Conservation (phyloP, 2,329 filamentous ascomycete species). For the Fusarium brevicatenulatum region DNA sequence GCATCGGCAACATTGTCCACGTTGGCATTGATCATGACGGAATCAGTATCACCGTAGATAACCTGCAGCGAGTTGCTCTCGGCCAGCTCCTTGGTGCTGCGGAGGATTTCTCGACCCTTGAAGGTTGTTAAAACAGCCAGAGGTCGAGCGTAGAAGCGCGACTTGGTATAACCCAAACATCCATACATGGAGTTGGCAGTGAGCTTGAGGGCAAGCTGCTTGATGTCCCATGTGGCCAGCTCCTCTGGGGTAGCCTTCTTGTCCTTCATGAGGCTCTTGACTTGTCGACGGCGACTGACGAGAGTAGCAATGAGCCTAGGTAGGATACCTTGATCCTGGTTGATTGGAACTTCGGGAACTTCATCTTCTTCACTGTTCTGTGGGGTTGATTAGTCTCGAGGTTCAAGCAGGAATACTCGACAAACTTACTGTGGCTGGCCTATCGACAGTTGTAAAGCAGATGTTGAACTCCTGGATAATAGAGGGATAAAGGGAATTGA, state of each 20-base stretch:
- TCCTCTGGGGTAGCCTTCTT: conserved; percentile 87
- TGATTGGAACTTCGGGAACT: conserved; percentile 85
- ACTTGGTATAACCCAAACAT: conserved; percentile 95
- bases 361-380: conserved; percentile 79
- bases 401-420: not conserved
- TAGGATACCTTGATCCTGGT: conserved; percentile 84
- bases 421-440: conserved; percentile 72
- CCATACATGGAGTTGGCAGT: conserved; percentile 99
- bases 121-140: conserved; percentile 95
- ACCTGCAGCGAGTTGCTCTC: conserved; percentile 92
- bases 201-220: conserved; percentile 94
- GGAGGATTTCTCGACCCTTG: conserved; percentile 96
- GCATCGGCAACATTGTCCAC: conserved; percentile 93
- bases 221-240: conserved; percentile 96
- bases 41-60: conserved; percentile 99
- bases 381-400: conserved; percentile 43
- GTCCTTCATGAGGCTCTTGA: conserved; percentile 97
- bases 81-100: conserved; percentile 94
- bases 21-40: conserved; percentile 99
- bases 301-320: conserved; percentile 92
- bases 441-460: conserved; percentile 96
- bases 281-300: conserved; percentile 86
- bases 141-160: conserved; percentile 95
- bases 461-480: conserved; percentile 99
- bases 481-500: conserved; percentile 97